phyloP scores from a whole-genome alignment of 2,329 filamentous ascomycete genomes.

The Trichoderma hamatum region DNA sequence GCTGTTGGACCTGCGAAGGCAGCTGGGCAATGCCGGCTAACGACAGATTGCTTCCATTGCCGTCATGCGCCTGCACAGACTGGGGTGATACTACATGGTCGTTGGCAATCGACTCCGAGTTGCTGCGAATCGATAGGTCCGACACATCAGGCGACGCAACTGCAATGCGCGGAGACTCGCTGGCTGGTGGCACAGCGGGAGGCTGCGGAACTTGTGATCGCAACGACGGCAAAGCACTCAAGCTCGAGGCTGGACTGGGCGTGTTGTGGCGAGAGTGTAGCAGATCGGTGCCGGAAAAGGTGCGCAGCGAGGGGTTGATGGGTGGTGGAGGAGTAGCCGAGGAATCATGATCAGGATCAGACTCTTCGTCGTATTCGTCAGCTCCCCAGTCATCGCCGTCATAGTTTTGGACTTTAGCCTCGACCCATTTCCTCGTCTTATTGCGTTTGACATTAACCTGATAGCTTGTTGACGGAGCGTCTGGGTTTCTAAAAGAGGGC shows the following conservation, averaged over 20 bases:
- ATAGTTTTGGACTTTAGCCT: conserved; percentile 83
- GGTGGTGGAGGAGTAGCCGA: conserved; percentile 29
- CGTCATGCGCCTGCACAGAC: conserved; percentile 1
- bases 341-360: conserved; percentile 44
- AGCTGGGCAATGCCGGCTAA: conserved; percentile 15
- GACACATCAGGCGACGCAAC: conserved; percentile 22
- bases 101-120: conserved; percentile 12
- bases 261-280: conserved; percentile 22
- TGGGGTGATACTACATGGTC: conserved; percentile 22
- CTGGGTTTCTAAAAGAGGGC: conserved; percentile 35
- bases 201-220: conserved; percentile 6
- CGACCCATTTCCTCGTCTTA: conserved; percentile 94
- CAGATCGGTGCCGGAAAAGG: conserved; percentile 23
- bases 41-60: conserved; percentile 12
- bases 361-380: conserved; percentile 60
- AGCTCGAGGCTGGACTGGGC: conserved; percentile 11
- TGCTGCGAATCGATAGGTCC: conserved; percentile 18
- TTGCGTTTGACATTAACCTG: conserved; percentile 84
- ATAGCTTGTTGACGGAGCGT: conserved; percentile 54
- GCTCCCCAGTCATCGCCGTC: conserved; percentile 93
- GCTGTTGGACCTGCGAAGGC: conserved; percentile 13
- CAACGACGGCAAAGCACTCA: conserved; percentile 20
- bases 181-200: background rate
- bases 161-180: conserved; percentile 3
- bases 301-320: conserved; percentile 21